A percentile compares a stretch with the other conserved stretches of the same genome.
These are phyloP conservation scores for Ganoderma lucidum DNA, from an alignment of 1,284 basidiomycete genomes.

Conservation along the genomic window DNA sequence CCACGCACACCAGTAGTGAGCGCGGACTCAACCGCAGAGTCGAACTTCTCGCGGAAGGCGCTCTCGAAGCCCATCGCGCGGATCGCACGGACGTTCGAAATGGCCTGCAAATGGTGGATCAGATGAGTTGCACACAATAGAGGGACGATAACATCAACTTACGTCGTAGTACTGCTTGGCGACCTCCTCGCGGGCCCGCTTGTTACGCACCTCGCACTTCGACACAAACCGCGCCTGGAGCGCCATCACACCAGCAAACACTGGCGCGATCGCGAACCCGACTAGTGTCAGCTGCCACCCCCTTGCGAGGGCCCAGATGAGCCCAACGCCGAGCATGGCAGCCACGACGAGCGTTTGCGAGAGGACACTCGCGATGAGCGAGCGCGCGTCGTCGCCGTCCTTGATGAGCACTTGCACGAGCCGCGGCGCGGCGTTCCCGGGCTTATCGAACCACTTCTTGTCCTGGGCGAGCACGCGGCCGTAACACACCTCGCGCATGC, in stretches of 20 bases:
- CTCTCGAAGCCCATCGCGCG: conserved; percentile 89
- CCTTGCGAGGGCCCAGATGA: conserved; percentile 87
- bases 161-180: conserved; percentile 90
- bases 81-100: conserved; percentile 88
- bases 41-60: conserved; percentile 78
- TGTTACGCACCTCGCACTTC: conserved; percentile 82
- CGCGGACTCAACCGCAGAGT: conserved; percentile 66
- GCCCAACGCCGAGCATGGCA: conserved; percentile 84
- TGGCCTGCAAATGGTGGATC: conserved; percentile 55
- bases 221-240: conserved; percentile 76
- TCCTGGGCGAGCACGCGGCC: conserved; percentile 80
- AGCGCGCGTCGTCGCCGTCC: conserved; percentile 90
- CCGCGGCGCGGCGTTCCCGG: conserved; percentile 66
- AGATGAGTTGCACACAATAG: conserved; percentile 13
- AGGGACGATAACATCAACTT: conserved; percentile 36
- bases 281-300: conserved; percentile 97
- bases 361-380: conserved; percentile 79
- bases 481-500: conserved; percentile 70
- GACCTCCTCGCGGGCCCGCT: conserved; percentile 85
- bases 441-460: conserved; percentile 89
- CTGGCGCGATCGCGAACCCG: conserved; percentile 86
- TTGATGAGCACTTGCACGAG: conserved; percentile 88
- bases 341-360: conserved; percentile 78
- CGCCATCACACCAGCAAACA: conserved; percentile 81
- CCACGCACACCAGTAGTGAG: conserved; percentile 76